Conservation (phyloP, 176 grass and related monocot genomes). For the Rhynchospora breviuscula region DNA sequence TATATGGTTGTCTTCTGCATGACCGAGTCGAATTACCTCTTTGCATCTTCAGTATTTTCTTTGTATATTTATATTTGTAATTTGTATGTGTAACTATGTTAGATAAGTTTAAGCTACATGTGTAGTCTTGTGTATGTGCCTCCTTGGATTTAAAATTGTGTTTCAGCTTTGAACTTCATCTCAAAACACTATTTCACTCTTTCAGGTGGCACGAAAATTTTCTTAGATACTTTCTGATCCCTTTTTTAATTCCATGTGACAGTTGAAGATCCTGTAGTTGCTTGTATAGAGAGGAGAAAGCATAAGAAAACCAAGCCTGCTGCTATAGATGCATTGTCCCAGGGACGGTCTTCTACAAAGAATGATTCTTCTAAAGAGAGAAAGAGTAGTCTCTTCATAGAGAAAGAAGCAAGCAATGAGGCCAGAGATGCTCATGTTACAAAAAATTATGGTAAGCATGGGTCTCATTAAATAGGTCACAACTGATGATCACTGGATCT, state of each 20-base stretch:
- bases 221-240: background rate
- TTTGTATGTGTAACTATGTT: background rate
- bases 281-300: background rate
- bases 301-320: background rate
- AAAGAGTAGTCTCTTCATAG: background rate
- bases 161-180: background rate
- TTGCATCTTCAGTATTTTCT: conserved; percentile 1
- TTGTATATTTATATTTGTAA: background rate
- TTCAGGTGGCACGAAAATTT: background rate
- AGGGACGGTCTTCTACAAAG: background rate
- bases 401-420: background rate
- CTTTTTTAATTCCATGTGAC: background rate
- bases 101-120: background rate
- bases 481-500: background rate
- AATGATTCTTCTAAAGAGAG: background rate
- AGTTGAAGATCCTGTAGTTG: conserved; percentile 7
- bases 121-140: background rate
- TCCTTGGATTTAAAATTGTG: background rate
- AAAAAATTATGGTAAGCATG: background rate
- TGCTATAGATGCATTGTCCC: background rate
- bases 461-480: background rate
- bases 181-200: background rate
- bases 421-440: background rate
- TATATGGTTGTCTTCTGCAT: background rate
- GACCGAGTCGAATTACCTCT: background rate